phyloP scores from a whole-genome alignment of 345 rosid species.

The Salix exigua region DNA sequence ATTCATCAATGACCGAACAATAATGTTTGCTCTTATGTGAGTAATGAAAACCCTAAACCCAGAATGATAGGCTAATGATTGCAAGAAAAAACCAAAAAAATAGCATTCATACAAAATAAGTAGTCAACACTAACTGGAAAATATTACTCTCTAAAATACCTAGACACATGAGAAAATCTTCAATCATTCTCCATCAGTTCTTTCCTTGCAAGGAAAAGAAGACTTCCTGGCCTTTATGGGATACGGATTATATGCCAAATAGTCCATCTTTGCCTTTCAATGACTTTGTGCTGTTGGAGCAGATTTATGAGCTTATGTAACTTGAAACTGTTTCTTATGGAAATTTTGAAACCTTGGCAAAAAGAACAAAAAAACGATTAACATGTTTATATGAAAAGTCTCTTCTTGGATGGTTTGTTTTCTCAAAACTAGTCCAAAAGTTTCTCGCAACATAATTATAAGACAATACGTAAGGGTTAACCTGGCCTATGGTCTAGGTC shows the following conservation, averaged over 20 bases:
- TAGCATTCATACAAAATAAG: background rate
- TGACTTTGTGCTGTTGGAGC: background rate
- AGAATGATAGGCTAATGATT: too few species aligned
- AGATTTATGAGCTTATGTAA: background rate
- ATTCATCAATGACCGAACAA: too few species aligned
- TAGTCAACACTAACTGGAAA: background rate
- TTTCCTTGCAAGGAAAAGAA: background rate
- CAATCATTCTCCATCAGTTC: background rate
- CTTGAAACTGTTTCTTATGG: background rate
- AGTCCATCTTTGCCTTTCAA: background rate
- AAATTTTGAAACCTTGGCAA: background rate
- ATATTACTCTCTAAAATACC: background rate
- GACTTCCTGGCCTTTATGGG: background rate
- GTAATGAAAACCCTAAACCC: too few species aligned
- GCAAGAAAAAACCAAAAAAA: too few species aligned
- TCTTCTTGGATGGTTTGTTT: background rate
- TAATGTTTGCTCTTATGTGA: too few species aligned
- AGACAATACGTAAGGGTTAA: too few species aligned
- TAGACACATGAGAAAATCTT: background rate
- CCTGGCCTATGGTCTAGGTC: too few species aligned
- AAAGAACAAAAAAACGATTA: fast-evolving
- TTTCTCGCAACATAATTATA: background rate
- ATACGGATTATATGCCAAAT: background rate
- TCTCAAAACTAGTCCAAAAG: background rate
- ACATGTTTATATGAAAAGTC: background rate